Base-by-base conservation (phyloP, 306 rosid genomes). In the Spatholobus suberectus region DNA sequence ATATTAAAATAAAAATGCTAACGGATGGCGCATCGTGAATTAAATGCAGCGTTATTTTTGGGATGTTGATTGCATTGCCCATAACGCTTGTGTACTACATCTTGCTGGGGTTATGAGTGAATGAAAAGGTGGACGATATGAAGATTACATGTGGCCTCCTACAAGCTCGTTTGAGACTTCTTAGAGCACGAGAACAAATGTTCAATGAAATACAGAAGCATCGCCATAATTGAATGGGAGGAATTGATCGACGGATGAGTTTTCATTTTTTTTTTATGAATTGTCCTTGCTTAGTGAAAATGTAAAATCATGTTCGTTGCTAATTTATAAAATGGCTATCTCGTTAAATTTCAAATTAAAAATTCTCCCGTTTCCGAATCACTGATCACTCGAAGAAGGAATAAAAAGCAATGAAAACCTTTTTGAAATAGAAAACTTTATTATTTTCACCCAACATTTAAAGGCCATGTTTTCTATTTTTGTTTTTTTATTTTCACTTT, bases 31-130 rank as follows among this genome's bases (percentile, higher is more conserved):
- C 7, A 68, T 21, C 2, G 17, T 70, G 69, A 38, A 55, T 66
- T 67, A 11, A 55, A 76, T 86, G 93, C 97, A 95, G 98, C n/a
- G 98, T 93, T 49, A 95, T 95, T 82, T 93, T 95, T 65, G 98
- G 98, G 80, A 95, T 95, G 97, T 75, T 95, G 77, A 37, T 95
- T 74, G 98, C 98, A 27, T 87, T 95, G 90, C 97, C 98, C 76
- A 95, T 93, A 51, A 95, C 98, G 5, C 91, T 95, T 3, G 89
- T 93, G 34, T 95, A 95, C 90, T 95, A 95, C 93, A 91, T 95
- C 73, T 90, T 95, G 77, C 51, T 95, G 90, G 98, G 98, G 78
- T 52, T 95, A 81, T 94, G 89, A 92, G 68, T 70, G 40, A 23
- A 58, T 54, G 68, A 7, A 32, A 54, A 29, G 69, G 38, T 71